These are phyloP conservation scores for Penicillium canariense DNA, from an alignment of 495 filamentous ascomycete genomes.

Conservation along the genomic window DNA sequence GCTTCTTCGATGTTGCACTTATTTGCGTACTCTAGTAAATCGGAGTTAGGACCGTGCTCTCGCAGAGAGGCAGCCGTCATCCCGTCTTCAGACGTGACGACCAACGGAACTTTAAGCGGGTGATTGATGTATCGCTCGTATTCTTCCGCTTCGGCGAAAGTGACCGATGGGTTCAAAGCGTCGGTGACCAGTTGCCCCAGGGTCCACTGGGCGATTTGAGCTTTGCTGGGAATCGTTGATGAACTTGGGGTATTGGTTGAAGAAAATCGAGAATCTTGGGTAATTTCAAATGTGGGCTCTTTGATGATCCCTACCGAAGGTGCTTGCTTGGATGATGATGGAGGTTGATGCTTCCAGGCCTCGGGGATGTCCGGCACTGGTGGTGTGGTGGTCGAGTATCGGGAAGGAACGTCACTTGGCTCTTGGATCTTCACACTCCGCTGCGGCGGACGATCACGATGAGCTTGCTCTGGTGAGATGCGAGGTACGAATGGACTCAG, in stretches of 20 bases:
- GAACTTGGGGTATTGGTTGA: constrained; percentile 26
- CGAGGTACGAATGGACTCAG: constrained; percentile 81
- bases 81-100: constrained; percentile 68
- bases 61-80: constrained; percentile 41
- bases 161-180: constrained; percentile 77
- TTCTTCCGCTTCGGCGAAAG: constrained; percentile 70
- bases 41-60: constrained; percentile 51
- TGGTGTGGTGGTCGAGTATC: constrained; percentile 1
- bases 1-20: constrained; percentile 41
- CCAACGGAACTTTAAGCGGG: constrained; percentile 83
- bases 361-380: constrained; percentile 12
- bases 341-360: constrained; percentile 30
- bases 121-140: constrained; percentile 91
- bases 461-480: constrained; percentile 40
- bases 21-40: constrained; percentile 74
- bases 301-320: constrained; percentile 45
- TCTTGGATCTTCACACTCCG: constrained; percentile 48
- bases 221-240: constrained; percentile 50
- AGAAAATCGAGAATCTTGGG: constrained; percentile 18
- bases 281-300: constrained; percentile 30
- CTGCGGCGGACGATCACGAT: constrained; percentile 38
- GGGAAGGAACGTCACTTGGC: constrained; percentile 21
- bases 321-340: constrained; percentile 31
- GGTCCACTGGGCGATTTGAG: constrained; percentile 75
- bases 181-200: constrained; percentile 79